phyloP scores from a whole-genome alignment of 805 yeast genomes.

The Ogataea degrootiae region DNA sequence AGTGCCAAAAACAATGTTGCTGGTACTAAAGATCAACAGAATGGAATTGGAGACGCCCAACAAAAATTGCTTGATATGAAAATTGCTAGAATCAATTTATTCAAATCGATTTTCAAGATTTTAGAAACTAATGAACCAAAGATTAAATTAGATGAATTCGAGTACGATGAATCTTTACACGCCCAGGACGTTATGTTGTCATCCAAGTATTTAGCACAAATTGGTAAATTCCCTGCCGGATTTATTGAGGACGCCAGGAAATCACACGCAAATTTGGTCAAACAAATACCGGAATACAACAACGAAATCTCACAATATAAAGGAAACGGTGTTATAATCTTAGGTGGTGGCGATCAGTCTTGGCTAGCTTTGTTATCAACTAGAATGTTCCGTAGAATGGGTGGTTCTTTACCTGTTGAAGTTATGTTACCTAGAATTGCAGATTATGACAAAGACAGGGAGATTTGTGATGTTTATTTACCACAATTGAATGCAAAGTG shows the following conservation, averaged over 20 bases:
- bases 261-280: slow-evolving; percentile 30
- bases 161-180: slow-evolving; percentile 8
- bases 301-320: slow-evolving; percentile 28
- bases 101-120: slow-evolving; percentile 16
- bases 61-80: slow-evolving; percentile 8
- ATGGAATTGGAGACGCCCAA: slow-evolving; percentile 3
- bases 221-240: slow-evolving; percentile 16
- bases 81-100: slow-evolving; percentile 16
- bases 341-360: slow-evolving; percentile 63
- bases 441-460: slow-evolving; percentile 38
- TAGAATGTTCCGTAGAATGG: slow-evolving; percentile 42
- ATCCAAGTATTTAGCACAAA: slow-evolving; percentile 5
- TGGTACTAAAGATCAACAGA: background rate
- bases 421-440: slow-evolving; percentile 36
- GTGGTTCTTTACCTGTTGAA: slow-evolving; percentile 43
- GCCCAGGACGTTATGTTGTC: slow-evolving; percentile 4
- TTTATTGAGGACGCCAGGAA: slow-evolving; percentile 27
- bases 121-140: slow-evolving; percentile 19
- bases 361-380: slow-evolving; percentile 56
- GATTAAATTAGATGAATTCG: slow-evolving; percentile 14
- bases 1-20: background rate
- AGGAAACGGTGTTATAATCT: slow-evolving; percentile 61
- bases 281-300: slow-evolving; percentile 35
- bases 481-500: slow-evolving; percentile 55
- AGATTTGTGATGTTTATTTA: slow-evolving; percentile 41